Conservation (phyloP, 768 basidiomycete genomes). For the Xerocomus brunneocitrinus region DNA sequence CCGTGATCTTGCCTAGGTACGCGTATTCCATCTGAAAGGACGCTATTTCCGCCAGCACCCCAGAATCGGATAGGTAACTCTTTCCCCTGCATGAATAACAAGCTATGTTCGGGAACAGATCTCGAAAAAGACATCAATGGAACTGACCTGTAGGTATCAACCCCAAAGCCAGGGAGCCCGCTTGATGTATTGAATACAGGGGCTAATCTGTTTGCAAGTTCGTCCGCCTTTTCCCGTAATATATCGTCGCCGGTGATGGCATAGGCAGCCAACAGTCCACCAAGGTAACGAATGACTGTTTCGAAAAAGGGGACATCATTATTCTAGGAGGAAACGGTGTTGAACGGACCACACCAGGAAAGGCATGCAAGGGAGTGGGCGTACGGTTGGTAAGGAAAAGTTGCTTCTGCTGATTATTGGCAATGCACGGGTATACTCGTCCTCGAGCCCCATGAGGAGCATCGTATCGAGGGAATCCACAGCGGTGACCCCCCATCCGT, state of each 20-base stretch:
- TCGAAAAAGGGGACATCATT: constrained; percentile 61
- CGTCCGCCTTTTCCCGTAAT: constrained; percentile 66
- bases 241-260: constrained; percentile 63
- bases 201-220: constrained; percentile 65
- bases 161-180: constrained; percentile 65
- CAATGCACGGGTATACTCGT: constrained; percentile 64
- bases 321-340: constrained; percentile 14
- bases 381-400: constrained; percentile 45
- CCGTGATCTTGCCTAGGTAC: constrained; percentile 76
- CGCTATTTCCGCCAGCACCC: constrained; percentile 70
- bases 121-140: background rate
- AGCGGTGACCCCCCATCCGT: constrained; percentile 73
- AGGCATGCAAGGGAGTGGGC: background rate
- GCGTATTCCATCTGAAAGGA: constrained; percentile 81
- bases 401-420: constrained; percentile 44
- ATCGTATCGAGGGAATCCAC: constrained; percentile 86
- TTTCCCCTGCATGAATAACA: background rate
- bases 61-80: constrained; percentile 11
- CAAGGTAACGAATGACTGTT: constrained; percentile 85
- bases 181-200: constrained; percentile 65
- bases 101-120: background rate
- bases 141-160: constrained; percentile 60
- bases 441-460: constrained; percentile 69
- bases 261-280: constrained; percentile 79
- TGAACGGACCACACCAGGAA: background rate